phyloP scores from a whole-genome alignment of 1,139 yeast species.

The Saccharomyces hybrid region DNA sequence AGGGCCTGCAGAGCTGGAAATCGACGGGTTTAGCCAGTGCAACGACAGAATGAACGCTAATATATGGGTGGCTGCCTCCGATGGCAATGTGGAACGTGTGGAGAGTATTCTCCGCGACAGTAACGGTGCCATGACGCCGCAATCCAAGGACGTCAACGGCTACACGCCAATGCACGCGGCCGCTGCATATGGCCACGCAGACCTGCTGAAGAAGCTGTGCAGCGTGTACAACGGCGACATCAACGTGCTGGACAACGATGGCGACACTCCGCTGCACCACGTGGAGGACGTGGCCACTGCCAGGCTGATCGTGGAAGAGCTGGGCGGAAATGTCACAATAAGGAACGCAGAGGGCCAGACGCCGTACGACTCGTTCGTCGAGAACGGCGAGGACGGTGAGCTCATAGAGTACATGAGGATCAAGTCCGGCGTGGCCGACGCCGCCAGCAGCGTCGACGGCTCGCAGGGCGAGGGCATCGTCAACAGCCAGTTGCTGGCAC shows the following conservation, averaged over 20 bases:
- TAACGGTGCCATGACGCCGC: constrained; percentile 51
- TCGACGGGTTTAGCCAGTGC: background rate
- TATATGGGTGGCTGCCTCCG: constrained; percentile 95
- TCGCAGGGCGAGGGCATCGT: constrained; percentile 51
- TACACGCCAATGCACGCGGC: constrained; percentile 97
- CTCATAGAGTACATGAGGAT: constrained; percentile 54
- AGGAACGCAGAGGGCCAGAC: constrained; percentile 70
- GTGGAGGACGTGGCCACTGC: constrained; percentile 69
- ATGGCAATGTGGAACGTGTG: constrained; percentile 58
- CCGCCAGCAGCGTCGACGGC: constrained; percentile 40
- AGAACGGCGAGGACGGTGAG: constrained; percentile 81
- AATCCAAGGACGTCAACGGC: constrained; percentile 81
- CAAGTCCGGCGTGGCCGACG: constrained; percentile 45
- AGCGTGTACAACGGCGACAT: constrained; percentile 61
- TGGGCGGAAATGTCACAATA: constrained; percentile 55
- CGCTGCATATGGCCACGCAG: constrained; percentile 79
- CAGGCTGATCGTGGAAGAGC: constrained; percentile 52
- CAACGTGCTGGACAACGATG: constrained; percentile 76
- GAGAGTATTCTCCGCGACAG: constrained; percentile 39
- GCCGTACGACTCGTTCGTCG: constrained; percentile 60
- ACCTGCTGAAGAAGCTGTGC: constrained; percentile 54
- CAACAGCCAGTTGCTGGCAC: constrained; percentile 40
- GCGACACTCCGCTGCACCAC: constrained; percentile 92
- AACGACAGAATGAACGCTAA: constrained; percentile 36
- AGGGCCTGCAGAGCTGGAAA: background rate